phyloP scores from a whole-genome alignment of 192 early-diverging fungal species.

The Coemansia erecta region DNA sequence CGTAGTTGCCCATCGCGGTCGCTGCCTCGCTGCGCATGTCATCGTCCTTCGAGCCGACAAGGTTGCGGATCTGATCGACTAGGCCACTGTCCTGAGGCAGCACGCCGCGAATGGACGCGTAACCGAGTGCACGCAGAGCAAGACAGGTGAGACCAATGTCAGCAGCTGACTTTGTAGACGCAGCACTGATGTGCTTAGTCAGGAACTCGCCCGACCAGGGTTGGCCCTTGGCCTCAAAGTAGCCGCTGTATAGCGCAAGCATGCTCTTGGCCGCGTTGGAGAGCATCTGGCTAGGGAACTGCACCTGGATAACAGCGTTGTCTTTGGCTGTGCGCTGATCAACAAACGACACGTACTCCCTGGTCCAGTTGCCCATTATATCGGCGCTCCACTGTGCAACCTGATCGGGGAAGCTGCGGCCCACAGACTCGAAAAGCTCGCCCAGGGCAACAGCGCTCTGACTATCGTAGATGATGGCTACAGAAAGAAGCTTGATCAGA shows the following conservation, averaged over 20 bases:
- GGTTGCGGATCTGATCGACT: conserved; percentile 17
- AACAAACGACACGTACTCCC: conserved; percentile 12
- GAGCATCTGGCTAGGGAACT: conserved; percentile 25
- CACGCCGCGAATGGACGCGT: conserved; percentile 12
- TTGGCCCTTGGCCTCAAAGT: conserved; percentile 17
- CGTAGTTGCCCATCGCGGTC: conserved; percentile 34
- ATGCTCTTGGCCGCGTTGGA: conserved; percentile 29
- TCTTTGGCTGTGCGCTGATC: conserved; percentile 12
- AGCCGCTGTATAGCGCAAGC: conserved; percentile 28
- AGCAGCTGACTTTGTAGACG: conserved; percentile 9
- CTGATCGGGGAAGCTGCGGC: conserved; percentile 16
- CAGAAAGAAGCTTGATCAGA: conserved; percentile 25
- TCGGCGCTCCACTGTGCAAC: conserved; percentile 16
- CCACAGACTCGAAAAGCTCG: conserved; percentile 23
- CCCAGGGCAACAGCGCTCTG: conserved; percentile 19
- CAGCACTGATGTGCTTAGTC: conserved; percentile 2
- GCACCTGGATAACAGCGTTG: conserved; percentile 28
- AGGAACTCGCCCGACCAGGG: conserved; percentile 27
- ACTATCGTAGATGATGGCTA: conserved; percentile 24
- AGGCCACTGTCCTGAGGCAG: conserved; percentile 14
- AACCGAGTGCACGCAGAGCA: conserved; percentile 35
- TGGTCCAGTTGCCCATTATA: conserved; percentile 18
- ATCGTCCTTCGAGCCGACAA: conserved; percentile 14
- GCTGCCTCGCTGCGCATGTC: conserved; percentile 46
- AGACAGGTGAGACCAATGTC: conserved; percentile 26